Conservation (phyloP, 2,329 filamentous ascomycete species). For the Pseudocercospora fijiensis region DNA sequence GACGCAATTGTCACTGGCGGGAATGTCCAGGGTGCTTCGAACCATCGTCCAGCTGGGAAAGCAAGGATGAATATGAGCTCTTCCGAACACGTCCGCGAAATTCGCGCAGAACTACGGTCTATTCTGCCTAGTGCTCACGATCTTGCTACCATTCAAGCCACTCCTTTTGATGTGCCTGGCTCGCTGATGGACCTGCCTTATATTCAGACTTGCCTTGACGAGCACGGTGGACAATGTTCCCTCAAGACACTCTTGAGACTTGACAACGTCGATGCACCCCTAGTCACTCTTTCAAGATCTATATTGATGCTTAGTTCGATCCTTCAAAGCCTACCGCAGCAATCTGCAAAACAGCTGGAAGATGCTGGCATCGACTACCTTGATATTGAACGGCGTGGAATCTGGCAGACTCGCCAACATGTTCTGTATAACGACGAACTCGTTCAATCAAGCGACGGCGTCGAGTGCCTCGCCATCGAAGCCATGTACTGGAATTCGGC, state of each 20-base stretch:
- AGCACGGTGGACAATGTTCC: background rate
- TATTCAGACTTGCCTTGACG: background rate
- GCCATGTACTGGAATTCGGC: slow-evolving; percentile 8
- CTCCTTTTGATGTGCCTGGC: background rate
- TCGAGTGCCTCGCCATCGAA: slow-evolving; percentile 6
- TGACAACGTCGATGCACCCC: background rate
- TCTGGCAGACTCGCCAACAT: background rate
- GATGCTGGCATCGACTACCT: background rate
- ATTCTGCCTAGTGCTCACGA: background rate
- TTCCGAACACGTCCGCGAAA: background rate
- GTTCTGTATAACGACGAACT: background rate
- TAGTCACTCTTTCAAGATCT: background rate
- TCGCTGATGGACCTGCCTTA: background rate
- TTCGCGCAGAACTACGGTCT: background rate
- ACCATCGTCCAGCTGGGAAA: background rate
- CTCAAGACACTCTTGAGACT: background rate
- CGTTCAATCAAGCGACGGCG: background rate
- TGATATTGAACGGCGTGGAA: background rate
- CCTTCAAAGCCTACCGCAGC: background rate
- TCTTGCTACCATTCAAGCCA: background rate
- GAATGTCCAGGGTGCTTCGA: background rate
- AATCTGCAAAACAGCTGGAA: background rate
- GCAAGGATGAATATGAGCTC: background rate
- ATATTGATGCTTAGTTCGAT: background rate
- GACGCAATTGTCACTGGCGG: background rate